A percentile compares a stretch with the other conserved stretches of the same genome.
These are phyloP conservation scores for Endotrypanum monterogeii DNA, from an alignment of 208 protist species.

Conservation along the genomic window DNA sequence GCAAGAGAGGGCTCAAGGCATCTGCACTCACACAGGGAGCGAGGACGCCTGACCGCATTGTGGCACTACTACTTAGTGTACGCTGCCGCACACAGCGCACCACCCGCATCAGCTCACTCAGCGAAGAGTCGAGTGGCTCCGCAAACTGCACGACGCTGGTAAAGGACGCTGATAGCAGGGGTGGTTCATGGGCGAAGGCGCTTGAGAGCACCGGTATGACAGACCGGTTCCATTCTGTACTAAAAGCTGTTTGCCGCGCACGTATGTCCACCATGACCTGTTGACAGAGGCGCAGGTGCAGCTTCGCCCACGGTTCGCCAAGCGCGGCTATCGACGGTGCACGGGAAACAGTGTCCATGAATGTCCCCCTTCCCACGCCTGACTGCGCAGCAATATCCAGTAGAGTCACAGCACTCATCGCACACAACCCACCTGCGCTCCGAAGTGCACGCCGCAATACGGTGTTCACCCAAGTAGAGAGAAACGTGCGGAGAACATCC, in stretches of 20 bases:
- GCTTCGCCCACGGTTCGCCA: slow-evolving; percentile 15
- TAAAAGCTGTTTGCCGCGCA: not conserved
- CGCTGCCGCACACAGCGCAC: not conserved
- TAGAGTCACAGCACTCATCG: slow-evolving; percentile 1
- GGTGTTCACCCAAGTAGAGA: slow-evolving; percentile 16
- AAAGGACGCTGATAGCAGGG: slow-evolving; percentile 19
- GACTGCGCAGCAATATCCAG: not conserved
- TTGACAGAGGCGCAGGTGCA: slow-evolving; percentile 16
- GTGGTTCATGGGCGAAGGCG: slow-evolving; percentile 26
- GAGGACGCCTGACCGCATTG: not conserved
- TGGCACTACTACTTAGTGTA: not conserved
- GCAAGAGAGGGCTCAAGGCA: not conserved
- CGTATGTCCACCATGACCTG: slow-evolving; percentile 7
- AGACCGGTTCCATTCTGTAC: slow-evolving; percentile 8
- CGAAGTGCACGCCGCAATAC: slow-evolving; percentile 21
- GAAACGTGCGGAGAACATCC: not conserved
- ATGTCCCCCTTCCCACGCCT: not conserved
- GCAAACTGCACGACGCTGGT: slow-evolving; percentile 13
- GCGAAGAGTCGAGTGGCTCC: slow-evolving; percentile 2
- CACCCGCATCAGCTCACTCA: slow-evolving; percentile 10
- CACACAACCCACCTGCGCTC: not conserved
- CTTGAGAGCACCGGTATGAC: slow-evolving; percentile 21
- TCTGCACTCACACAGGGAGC: not conserved
- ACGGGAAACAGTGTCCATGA: no score
- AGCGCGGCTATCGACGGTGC: not conserved